Percentiles rank a stretch among this genome's conserved stretches.
phyloP scores from a whole-genome alignment of 768 basidiomycete genomes.

The Naganishia antarctica region DNA sequence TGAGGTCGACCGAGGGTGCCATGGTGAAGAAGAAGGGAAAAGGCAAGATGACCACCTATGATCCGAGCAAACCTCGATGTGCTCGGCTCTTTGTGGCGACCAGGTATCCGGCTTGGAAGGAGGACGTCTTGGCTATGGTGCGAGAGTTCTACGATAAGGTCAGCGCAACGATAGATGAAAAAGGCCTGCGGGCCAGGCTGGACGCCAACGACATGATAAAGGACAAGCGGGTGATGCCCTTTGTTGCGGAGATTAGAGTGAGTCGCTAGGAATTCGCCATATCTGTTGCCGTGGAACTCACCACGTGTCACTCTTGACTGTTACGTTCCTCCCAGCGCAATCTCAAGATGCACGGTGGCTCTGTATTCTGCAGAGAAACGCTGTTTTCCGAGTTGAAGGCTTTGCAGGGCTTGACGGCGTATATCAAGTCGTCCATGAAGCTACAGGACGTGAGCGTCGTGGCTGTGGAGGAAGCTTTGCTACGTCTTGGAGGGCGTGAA shows the following conservation, averaged over 20 bases:
- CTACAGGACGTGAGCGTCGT: conserved; percentile 55
- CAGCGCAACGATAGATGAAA: conserved; percentile 70
- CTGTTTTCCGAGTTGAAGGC: conserved; percentile 77
- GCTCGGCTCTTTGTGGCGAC: conserved; percentile 87
- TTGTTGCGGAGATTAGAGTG: conserved; percentile 89
- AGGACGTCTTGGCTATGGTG: conserved; percentile 68
- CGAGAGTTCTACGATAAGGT: conserved; percentile 62
- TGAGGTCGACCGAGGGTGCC: conserved; percentile 78
- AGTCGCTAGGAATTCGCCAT: too few relatives aligned
- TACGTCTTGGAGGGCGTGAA: conserved; percentile 63
- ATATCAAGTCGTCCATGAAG: conserved; percentile 62
- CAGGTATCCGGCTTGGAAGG: conserved; percentile 90
- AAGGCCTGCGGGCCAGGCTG: conserved; percentile 64
- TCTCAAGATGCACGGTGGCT: conserved; percentile 62
- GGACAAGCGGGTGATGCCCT: conserved; percentile 94
- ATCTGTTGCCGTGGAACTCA: too few relatives aligned
- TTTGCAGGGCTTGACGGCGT: conserved; percentile 65
- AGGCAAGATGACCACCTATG: conserved; percentile 62
- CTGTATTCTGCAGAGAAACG: conserved; percentile 74
- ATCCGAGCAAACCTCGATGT: conserved; percentile 70
- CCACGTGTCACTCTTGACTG: too few relatives aligned
- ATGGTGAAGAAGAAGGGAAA: conserved; percentile 76
- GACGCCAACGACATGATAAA: conserved; percentile 74
- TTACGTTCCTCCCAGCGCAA: conserved; percentile 57
- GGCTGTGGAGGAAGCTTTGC: conserved; percentile 65